These are phyloP conservation scores for Beauveria bassiana DNA, from an alignment of 2,329 filamentous ascomycete genomes.

Conservation along the genomic window DNA sequence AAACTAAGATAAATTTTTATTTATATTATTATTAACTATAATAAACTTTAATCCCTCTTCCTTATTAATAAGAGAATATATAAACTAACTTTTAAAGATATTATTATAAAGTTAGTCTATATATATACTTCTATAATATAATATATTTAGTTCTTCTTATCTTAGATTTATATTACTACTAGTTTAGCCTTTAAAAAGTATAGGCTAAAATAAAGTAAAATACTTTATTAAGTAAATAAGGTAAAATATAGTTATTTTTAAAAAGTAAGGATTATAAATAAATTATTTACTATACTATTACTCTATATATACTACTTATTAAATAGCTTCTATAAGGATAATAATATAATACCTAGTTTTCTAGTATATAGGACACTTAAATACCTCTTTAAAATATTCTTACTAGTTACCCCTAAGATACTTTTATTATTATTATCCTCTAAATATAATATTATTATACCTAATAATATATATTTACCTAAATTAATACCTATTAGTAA, in stretches of 20 bases:
- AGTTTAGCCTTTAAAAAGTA: not conserved
- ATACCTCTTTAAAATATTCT: not conserved
- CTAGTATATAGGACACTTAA: not conserved
- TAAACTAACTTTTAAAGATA: not conserved
- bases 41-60: too few species aligned
- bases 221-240: not conserved
- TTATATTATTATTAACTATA: too few species aligned
- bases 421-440: too few species aligned
- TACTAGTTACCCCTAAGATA: too few species aligned
- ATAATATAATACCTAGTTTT: not conserved
- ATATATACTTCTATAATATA: not conserved
- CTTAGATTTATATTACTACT: not conserved
- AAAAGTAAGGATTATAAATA: not conserved
- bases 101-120: not conserved
- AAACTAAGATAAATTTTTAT: too few species aligned
- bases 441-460: too few species aligned
- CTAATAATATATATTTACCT: too few species aligned
- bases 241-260: not conserved
- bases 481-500: too few species aligned
- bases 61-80: too few species aligned
- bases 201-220: not conserved
- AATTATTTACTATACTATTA: not conserved
- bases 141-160: not conserved
- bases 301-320: not conserved
- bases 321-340: not conserved